Base-by-base conservation (phyloP, 805 yeast genomes). In the Pichia manshurica region DNA sequence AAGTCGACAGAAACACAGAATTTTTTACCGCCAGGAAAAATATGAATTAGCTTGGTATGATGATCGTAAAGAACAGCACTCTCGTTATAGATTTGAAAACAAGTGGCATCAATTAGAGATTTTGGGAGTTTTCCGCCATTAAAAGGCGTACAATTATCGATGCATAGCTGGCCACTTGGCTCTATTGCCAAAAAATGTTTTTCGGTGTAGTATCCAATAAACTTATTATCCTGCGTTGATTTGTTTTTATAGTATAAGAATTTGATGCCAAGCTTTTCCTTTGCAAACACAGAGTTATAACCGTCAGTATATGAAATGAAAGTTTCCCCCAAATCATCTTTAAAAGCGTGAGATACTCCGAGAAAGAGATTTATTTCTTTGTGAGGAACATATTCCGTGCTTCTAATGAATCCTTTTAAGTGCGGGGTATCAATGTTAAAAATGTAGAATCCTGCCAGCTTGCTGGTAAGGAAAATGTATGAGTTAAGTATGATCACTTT, bases 241-340 rank as follows among this genome's bases (percentile, higher is more conserved):
- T 10, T 3, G 7, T 5, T 19, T 22, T 19, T 37, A 22, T 37
- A 6, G 8, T 19, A 19, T 19, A 13, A 21, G 17, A 22, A 19
- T 15, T 42, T 20, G 17, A 34, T 34, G 20, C 16, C 34, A 21
- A 13, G 29, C 20, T 17, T 36, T 12, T 16, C n/a, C 20, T 40
- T 40, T 5, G 49, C 21, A 6, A 46, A 15, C 4, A 46, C 4
- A 2, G 49, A 40, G 20, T 46, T 46, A 10, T 31, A 28, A 3
- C 42, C 41, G 32, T 46, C 49, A n/a, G 44, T 41, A 13, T n/a
- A 34, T 4, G 40, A n/a, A 2, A 9, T 3, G 3, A 46, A n/a
- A 2, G 4, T 3, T 6, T 28, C 22, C 10, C 23, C 23, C 15
- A 13, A 7, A 1, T 17, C 25, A 5, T 6, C 21, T 28, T 25